Evolutionary conservation across 2,329 filamentous ascomycete genomes (phyloP).

Genomic region (Xylariaceae sp.): DNA sequence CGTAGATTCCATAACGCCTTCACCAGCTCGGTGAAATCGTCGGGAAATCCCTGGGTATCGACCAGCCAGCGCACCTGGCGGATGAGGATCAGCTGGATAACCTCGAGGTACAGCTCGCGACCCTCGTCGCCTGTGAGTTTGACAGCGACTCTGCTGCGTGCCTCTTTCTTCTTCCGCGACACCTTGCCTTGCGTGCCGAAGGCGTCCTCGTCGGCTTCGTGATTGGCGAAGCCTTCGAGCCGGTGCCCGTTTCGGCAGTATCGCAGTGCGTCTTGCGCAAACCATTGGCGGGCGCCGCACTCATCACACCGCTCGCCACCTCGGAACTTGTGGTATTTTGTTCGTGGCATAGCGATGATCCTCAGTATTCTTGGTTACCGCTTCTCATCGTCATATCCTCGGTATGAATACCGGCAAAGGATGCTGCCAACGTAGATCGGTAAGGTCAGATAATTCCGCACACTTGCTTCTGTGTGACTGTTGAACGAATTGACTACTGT

Average conservation of each 20-base stretch:
- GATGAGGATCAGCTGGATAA: constrained; percentile 76
- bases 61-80: constrained; percentile 75
- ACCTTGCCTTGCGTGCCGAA: constrained; percentile 56
- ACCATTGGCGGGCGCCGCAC: constrained; percentile 68
- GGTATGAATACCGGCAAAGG: background rate
- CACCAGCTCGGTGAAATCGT: constrained; percentile 71
- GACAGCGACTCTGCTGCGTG: constrained; percentile 46
- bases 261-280: constrained; percentile 67
- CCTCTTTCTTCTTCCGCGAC: constrained; percentile 52
- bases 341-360: constrained; percentile 35
- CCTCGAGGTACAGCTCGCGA: constrained; percentile 73
- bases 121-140: constrained; percentile 63
- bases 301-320: constrained; percentile 50
- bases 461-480: background rate
- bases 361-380: background rate
- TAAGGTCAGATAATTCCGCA: too few species aligned
- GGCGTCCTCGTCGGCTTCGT: constrained; percentile 57
- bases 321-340: constrained; percentile 46
- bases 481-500: too few species aligned
- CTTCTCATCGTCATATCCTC: background rate
- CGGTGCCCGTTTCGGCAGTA: constrained; percentile 79
- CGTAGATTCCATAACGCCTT: constrained; percentile 82
- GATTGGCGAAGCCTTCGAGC: constrained; percentile 60
- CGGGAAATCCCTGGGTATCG: constrained; percentile 56
- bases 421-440: background rate